Evolutionary conservation across 2,329 filamentous ascomycete genomes (phyloP).

Genomic region (Fusarium tanahbumbuense): DNA sequence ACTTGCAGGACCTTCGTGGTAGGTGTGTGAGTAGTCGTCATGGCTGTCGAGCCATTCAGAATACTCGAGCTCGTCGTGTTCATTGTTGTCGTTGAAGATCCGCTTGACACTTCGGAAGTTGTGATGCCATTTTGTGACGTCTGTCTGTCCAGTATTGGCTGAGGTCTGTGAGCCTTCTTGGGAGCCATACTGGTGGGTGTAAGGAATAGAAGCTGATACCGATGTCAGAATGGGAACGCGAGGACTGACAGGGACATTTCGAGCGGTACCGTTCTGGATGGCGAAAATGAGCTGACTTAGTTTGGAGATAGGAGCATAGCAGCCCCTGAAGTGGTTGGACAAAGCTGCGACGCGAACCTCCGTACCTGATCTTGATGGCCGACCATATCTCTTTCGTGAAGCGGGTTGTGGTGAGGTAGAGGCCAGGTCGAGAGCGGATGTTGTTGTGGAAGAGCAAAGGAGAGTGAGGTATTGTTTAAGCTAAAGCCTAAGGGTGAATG

Average conservation of each 20-base stretch:
- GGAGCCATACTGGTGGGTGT: neutral
- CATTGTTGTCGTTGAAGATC: neutral
- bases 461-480: no score
- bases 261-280: neutral
- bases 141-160: fast-evolving
- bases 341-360: no score
- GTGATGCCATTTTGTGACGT: neutral
- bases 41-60: neutral
- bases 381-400: neutral
- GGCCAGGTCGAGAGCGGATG: neutral
- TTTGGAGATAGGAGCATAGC: neutral
- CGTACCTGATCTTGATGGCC: neutral
- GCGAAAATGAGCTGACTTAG: neutral
- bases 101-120: neutral
- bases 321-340: no score
- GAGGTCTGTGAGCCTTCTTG: neutral
- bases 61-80: neutral
- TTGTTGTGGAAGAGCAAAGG: neutral
- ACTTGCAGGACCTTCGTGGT: neutral
- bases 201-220: neutral
- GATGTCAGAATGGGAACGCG: no score
- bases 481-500: neutral
- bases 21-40: neutral
- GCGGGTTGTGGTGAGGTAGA: neutral
- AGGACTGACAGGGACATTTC: neutral